These are phyloP conservation scores for Myrica gale DNA, from an alignment of 306 rosid genomes.

Conservation along the genomic window DNA sequence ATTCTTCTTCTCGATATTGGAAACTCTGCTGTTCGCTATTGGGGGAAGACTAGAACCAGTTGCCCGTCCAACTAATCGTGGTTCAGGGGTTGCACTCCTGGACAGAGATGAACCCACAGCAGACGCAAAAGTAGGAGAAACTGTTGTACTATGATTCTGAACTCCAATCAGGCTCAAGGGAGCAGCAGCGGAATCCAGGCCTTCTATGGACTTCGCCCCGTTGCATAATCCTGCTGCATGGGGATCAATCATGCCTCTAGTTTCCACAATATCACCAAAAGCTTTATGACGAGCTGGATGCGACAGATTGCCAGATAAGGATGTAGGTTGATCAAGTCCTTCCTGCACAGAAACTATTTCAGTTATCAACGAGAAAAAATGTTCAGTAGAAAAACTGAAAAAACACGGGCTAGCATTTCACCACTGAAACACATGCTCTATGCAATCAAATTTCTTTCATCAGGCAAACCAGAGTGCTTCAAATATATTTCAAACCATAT, in stretches of 20 bases:
- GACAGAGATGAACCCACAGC: constrained; percentile 59
- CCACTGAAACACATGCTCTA: constrained; percentile 16
- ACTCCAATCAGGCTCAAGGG: constrained; percentile 50
- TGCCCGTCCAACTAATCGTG: constrained; percentile 60
- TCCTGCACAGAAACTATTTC: constrained; percentile 55
- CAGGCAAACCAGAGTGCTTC: constrained; percentile 17
- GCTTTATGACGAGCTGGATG: constrained; percentile 64
- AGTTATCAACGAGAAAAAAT: constrained; percentile 26
- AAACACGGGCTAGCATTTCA: not conserved
- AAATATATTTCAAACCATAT: constrained; percentile 11
- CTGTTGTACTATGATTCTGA: constrained; percentile 50
- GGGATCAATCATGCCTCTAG: constrained; percentile 42
- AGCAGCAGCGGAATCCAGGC: constrained; percentile 52
- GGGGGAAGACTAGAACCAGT: constrained; percentile 62
- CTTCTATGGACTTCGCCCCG: constrained; percentile 54
- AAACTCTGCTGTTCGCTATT: constrained; percentile 56
- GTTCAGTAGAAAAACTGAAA: constrained; percentile 21
- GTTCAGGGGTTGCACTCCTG: constrained; percentile 74
- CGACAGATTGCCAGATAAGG: constrained; percentile 56
- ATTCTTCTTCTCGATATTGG: constrained; percentile 45
- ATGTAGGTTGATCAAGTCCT: constrained; percentile 64
- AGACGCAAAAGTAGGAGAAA: constrained; percentile 55
- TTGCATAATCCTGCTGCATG: constrained; percentile 39
- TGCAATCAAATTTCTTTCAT: constrained; percentile 18
- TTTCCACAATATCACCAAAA: constrained; percentile 58